These are phyloP conservation scores for Trametes maxima DNA, from an alignment of 768 basidiomycete genomes.

Conservation along the genomic window DNA sequence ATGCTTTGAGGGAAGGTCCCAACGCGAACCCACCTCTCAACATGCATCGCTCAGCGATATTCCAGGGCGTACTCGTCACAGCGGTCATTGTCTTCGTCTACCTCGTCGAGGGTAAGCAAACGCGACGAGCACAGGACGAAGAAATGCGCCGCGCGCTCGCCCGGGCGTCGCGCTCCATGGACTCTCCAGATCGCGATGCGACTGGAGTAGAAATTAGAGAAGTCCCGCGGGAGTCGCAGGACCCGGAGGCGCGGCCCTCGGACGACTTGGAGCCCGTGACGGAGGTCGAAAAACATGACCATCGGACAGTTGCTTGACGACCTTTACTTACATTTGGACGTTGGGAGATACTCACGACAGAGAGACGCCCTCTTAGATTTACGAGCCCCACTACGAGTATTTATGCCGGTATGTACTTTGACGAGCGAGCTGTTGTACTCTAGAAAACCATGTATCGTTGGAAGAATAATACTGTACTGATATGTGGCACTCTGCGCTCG, in stretches of 20 bases:
- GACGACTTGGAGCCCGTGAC: not conserved
- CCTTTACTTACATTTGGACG: not conserved
- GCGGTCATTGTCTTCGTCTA: conserved; percentile 45
- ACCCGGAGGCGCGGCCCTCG: not conserved
- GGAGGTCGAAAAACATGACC: not conserved
- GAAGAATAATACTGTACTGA: not conserved
- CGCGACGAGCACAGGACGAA: conserved; percentile 63
- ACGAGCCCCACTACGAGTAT: not conserved
- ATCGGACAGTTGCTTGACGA: not conserved
- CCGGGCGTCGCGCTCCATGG: not conserved
- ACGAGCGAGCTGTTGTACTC: not conserved
- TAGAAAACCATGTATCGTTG: not conserved
- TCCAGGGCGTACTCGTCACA: conserved; percentile 58
- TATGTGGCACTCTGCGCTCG: not conserved
- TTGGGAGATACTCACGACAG: conserved; percentile 8
- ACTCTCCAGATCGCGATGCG: not conserved
- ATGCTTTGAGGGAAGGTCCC: conserved; percentile 64
- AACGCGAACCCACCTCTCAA: conserved; percentile 70
- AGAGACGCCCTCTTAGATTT: not conserved
- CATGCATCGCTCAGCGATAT: conserved; percentile 69
- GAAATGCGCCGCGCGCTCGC: not conserved
- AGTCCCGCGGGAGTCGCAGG: not conserved
- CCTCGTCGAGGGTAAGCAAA: conserved; percentile 61
- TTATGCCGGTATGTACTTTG: conserved; percentile 3
- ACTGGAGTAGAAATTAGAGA: conserved; percentile 4